A percentile compares a stretch with the other conserved stretches of the same genome.
These are phyloP conservation scores for Porodaedalea pini DNA, from an alignment of 1,284 basidiomycete species.

Conservation along the genomic window DNA sequence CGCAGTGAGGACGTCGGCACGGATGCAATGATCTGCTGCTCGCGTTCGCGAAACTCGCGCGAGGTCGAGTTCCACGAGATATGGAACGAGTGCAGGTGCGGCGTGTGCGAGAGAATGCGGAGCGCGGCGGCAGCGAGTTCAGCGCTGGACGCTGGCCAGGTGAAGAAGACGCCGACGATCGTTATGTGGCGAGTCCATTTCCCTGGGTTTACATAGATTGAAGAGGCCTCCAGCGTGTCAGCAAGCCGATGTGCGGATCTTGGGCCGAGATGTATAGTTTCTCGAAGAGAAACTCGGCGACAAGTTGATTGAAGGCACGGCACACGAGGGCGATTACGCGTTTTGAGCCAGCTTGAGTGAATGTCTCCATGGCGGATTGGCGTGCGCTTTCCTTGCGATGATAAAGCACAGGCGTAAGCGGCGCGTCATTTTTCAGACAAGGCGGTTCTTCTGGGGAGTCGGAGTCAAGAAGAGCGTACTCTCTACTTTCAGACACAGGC, in stretches of 20 bases:
- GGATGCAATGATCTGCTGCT: background rate
- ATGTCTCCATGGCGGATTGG: background rate
- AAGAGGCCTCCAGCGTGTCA: background rate
- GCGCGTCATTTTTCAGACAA: constrained; percentile 2
- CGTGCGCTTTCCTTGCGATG: background rate
- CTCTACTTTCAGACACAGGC: background rate
- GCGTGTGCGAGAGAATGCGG: background rate
- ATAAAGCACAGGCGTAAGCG: background rate
- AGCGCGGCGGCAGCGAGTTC: background rate
- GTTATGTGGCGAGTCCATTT: constrained; percentile 9
- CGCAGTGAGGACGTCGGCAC: background rate
- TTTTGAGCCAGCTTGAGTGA: background rate
- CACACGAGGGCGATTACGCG: background rate
- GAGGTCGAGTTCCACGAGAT: background rate
- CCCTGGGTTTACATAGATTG: background rate
- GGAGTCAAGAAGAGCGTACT: background rate
- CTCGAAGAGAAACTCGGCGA: background rate
- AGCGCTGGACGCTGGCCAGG: background rate
- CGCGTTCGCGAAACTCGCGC: background rate
- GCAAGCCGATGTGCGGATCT: background rate
- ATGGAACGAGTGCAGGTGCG: background rate
- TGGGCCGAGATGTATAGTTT: background rate
- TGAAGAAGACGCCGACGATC: background rate
- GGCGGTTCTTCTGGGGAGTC: background rate
- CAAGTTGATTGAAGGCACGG: background rate